A percentile compares a stretch with the other conserved stretches of the same genome.
These are phyloP conservation scores for Amborella trichopoda DNA, from an alignment of 164 flowering plant species.

Conservation along the genomic window DNA sequence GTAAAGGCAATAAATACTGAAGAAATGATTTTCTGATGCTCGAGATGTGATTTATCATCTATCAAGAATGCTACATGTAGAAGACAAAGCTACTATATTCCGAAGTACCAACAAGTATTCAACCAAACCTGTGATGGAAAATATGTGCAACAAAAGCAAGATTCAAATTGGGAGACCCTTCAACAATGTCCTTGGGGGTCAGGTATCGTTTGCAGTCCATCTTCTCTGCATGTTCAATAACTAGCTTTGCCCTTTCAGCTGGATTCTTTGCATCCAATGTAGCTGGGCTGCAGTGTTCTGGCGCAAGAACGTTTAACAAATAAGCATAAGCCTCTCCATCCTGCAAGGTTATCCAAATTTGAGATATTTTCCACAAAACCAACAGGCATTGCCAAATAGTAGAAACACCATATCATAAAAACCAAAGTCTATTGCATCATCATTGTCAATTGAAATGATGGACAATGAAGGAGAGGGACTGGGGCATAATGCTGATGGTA, in stretches of 20 bases:
- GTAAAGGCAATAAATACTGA: not conserved
- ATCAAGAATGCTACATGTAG: not conserved
- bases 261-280: constrained; percentile 68
- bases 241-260: constrained; percentile 55
- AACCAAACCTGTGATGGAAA: constrained; percentile 70
- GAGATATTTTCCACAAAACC: not conserved
- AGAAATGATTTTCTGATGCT: not conserved
- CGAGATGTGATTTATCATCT: not conserved
- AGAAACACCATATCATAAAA: not conserved
- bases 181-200: constrained; percentile 67
- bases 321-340: constrained; percentile 90
- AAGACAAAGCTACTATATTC: not conserved
- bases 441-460: not conserved
- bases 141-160: constrained; percentile 91
- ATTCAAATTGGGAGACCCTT: constrained; percentile 82
- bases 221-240: constrained; percentile 84
- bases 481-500: no score
- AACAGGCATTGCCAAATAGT: not conserved
- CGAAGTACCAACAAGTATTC: not conserved
- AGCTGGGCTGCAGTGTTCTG: constrained; percentile 57
- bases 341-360: constrained; percentile 22
- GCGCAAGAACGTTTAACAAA: constrained; percentile 93
- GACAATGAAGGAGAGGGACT: not conserved
- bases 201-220: constrained; percentile 83
- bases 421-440: not conserved